Percentiles rank a stretch among this genome's conserved stretches.
Evolutionary conservation across 192 early-diverging fungal genomes (phyloP).

Genomic region (Gigaspora rosea): DNA sequence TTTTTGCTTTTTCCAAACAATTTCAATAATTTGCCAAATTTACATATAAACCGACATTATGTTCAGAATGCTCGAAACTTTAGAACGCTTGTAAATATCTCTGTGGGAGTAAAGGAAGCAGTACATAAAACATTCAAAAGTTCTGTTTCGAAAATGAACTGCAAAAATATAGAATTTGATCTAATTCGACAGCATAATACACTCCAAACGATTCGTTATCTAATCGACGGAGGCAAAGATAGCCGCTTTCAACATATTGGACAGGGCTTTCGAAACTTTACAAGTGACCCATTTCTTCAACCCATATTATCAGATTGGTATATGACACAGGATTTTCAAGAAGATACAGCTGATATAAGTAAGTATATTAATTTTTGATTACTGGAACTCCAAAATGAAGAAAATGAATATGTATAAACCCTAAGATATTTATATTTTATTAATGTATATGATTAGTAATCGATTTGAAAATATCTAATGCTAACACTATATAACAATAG

Average conservation of each 20-base stretch:
- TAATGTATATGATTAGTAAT: too few relatives aligned
- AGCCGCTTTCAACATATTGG: not conserved
- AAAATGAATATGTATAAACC: too few relatives aligned
- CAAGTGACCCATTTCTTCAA: not conserved
- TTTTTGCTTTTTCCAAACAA: too few relatives aligned
- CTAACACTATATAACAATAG: too few relatives aligned
- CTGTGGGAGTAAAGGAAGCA: not conserved
- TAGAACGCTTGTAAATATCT: too few relatives aligned
- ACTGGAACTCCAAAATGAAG: too few relatives aligned
- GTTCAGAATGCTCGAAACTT: too few relatives aligned
- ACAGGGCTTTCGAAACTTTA: not conserved
- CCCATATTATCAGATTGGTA: not conserved
- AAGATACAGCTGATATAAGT: not conserved
- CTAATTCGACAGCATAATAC: not conserved
- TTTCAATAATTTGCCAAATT: too few relatives aligned
- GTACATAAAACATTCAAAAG: not conserved
- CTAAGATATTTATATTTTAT: too few relatives aligned
- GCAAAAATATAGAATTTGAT: slow-evolving; percentile 1
- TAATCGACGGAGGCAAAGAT: not conserved
- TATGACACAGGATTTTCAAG: not conserved
- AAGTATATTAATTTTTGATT: not conserved
- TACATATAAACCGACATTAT: too few relatives aligned
- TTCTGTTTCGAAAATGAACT: not conserved
- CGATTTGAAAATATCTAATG: too few relatives aligned
- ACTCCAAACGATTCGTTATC: not conserved